A percentile compares a stretch with the other conserved stretches of the same genome.
Evolutionary conservation across 139 green algal species (phyloP).

Genomic region (Yamagishiella unicocca): DNA sequence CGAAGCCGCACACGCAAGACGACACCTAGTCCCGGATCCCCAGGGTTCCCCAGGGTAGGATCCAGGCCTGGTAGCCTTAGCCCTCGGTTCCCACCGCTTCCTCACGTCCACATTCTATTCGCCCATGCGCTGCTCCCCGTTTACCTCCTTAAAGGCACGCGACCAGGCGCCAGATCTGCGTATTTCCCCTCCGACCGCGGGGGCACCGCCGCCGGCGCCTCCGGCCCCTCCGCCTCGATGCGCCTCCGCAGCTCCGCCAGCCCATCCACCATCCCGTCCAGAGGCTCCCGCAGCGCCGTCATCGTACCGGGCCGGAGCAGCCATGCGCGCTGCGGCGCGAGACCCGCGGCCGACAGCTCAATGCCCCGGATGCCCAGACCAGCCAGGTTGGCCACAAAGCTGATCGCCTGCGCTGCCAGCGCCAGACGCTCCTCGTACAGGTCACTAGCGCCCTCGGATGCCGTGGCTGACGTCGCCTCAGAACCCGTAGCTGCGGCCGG

Average conservation of each 20-base stretch:
- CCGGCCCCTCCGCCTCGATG: background rate
- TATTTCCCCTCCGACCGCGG: background rate
- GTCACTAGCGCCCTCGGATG: no score
- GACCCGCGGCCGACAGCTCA: conserved; percentile 14
- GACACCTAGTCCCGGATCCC: no score
- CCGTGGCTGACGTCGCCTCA: no score
- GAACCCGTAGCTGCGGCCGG: background rate
- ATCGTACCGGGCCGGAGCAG: conserved; percentile 20
- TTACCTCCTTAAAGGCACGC: background rate
- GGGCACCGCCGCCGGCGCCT: background rate
- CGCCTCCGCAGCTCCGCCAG: conserved; percentile 33
- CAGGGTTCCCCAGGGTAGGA: no score
- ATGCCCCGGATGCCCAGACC: conserved; percentile 13
- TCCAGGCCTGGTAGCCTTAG: no score
- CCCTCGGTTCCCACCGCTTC: no score
- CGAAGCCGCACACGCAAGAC: no score
- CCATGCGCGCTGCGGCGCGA: conserved; percentile 37
- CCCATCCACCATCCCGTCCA: conserved; percentile 16
- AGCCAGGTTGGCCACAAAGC: conserved; percentile 14
- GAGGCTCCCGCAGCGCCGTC: background rate
- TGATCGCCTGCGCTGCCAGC: conserved; percentile 14
- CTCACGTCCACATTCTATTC: no score
- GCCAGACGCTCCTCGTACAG: conserved; percentile 13
- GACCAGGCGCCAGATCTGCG: background rate
- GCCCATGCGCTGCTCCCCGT: no score